A percentile compares a stretch with the other conserved stretches of the same genome.
These are phyloP conservation scores for Metarhizium guizhouense DNA, from an alignment of 2,329 filamentous ascomycete species.

Conservation along the genomic window DNA sequence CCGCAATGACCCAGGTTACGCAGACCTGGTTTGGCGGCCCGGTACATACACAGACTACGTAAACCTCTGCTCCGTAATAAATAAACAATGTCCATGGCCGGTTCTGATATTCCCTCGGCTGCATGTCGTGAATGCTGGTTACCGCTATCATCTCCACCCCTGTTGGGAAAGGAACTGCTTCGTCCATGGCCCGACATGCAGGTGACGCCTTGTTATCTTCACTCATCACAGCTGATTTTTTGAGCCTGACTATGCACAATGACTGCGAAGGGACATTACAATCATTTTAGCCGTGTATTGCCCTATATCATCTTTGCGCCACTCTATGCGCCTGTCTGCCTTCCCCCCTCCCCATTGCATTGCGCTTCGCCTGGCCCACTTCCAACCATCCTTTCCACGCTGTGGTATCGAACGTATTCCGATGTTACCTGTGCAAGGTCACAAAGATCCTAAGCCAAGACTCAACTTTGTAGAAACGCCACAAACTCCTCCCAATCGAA, in stretches of 20 bases:
- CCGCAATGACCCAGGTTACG: background rate
- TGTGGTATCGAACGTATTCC: constrained; percentile 1
- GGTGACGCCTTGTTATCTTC: background rate
- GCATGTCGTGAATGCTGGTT: background rate
- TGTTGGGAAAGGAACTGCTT: background rate
- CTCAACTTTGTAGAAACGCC: background rate
- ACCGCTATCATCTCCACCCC: background rate
- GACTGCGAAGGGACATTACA: background rate
- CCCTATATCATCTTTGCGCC: constrained; percentile 1
- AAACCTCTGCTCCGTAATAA: background rate
- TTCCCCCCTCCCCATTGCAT: background rate
- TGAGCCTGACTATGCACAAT: background rate
- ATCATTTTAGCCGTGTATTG: background rate
- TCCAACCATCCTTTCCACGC: background rate
- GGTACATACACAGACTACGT: background rate
- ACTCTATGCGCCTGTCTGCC: background rate
- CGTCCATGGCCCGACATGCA: background rate
- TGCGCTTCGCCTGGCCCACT: background rate
- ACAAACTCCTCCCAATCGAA: background rate
- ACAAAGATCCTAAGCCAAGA: background rate
- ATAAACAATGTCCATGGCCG: background rate
- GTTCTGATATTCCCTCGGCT: background rate
- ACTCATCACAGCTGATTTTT: background rate
- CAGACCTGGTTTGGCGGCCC: background rate
- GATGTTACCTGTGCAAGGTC: background rate